Base-by-base conservation (phyloP, 768 basidiomycete species). In the Suillus discolor region DNA sequence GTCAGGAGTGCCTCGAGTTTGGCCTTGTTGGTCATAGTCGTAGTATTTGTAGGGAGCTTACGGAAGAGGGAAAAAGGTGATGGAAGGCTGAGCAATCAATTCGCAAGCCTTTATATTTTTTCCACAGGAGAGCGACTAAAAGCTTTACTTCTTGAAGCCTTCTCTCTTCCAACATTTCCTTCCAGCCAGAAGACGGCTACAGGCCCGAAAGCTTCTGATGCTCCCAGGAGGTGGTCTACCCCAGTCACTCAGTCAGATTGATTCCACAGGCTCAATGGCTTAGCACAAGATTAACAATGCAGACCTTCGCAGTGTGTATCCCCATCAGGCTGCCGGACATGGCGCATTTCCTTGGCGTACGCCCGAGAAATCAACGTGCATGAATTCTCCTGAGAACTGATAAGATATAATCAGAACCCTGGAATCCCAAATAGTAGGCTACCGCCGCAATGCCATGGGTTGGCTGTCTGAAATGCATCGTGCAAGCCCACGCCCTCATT, bases 1-100 rank as follows among this genome's bases (percentile, higher is more conserved):
- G 67, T 67, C 57, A 80, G 64, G 45, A 79, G 74, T 6, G 74
- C 55, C 64, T 71, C 57, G 16, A 78, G 62, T 44, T 73, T 73
- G 6, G 65, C 68, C 67, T 60, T 76, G 62, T 70, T 53, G 63
- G 64, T 13, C 64, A 65, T 65, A 0, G n/a, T 63, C 9, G 38
- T 42, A 28, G 57, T 60, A 39, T 39, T 16, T 31, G 28, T 13
- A 18, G 18, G 16, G 36, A 36, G 49, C 20, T 51, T 23, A 9
- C 36, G 25, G 9, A 41, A 11, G 23, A 38, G 57, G 20, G 23
- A 42, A 31, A 60, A 41, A 53, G 36, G 38, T n/a, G 18, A 39
- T 63, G 36, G 18, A 31, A 31, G 11, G 36, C 23, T 57, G 25
- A 41, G 42, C 36, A 41, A 61, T 31, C 25, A 38, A 23, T 20